Percentiles rank a stretch among this genome's conserved stretches.
phyloP scores from a whole-genome alignment of 768 basidiomycete genomes.

The Nidularia pulvinata region DNA sequence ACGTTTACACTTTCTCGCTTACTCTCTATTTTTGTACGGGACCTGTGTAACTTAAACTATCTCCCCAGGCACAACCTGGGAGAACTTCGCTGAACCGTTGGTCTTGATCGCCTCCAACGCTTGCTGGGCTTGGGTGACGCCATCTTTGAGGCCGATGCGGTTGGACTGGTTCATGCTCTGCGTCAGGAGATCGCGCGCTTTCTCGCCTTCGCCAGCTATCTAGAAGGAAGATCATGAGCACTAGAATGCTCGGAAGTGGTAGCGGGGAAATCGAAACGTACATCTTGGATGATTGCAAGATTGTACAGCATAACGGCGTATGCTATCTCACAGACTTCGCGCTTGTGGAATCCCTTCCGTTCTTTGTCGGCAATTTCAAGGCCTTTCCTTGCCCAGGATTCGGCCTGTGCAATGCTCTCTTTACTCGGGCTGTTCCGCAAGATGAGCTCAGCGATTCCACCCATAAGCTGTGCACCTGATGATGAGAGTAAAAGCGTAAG shows the following conservation, averaged over 20 bases:
- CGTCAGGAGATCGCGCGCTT: constrained; percentile 27
- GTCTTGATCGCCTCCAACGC: constrained; percentile 17
- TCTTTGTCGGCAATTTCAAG: constrained; percentile 25
- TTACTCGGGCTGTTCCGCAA: constrained; percentile 25
- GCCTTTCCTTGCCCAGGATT: constrained; percentile 58
- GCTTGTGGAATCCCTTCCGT: constrained; percentile 17
- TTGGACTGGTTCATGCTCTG: constrained; percentile 33
- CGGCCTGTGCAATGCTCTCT: constrained; percentile 44
- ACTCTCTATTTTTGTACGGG: background rate
- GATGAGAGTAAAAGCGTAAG: background rate
- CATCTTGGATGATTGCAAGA: constrained; percentile 54
- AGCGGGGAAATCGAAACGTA: constrained; percentile 7
- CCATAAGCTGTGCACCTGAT: constrained; percentile 46
- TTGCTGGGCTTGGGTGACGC: constrained; percentile 23
- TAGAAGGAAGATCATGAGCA: constrained; percentile 6
- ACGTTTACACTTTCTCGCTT: background rate
- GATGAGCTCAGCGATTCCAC: constrained; percentile 41
- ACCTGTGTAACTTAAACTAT: background rate
- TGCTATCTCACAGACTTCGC: constrained; percentile 48
- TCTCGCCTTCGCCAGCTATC: constrained; percentile 34
- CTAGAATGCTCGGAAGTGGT: background rate
- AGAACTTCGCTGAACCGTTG: constrained; percentile 3
- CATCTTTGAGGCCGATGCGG: constrained; percentile 29
- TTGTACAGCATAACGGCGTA: constrained; percentile 63
- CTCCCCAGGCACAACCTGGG: background rate